Evolutionary conservation across 2,329 filamentous ascomycete genomes (phyloP).

Genomic region (Chlorencoelia australis): DNA sequence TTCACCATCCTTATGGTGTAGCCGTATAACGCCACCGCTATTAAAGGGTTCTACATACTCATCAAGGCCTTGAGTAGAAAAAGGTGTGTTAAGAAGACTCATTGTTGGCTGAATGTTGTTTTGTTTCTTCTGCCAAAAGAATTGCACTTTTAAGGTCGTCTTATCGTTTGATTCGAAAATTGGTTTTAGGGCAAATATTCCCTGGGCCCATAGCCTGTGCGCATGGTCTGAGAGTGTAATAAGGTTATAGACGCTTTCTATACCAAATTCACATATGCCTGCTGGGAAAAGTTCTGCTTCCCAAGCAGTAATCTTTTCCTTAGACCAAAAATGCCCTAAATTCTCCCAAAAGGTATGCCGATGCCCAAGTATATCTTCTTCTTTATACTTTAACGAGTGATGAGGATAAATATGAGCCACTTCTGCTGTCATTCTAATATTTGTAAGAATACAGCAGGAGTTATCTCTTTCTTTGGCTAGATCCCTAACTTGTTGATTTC

Average conservation of each 20-base stretch:
- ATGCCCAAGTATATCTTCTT: constrained; percentile 7
- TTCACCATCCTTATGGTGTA: neutral
- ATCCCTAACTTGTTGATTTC: neutral
- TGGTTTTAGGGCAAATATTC: constrained; percentile 13
- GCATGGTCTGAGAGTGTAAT: constrained; percentile 7
- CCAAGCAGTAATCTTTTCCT: constrained; percentile 12
- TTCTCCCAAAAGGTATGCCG: constrained; percentile 10
- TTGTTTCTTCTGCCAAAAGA: constrained; percentile 13
- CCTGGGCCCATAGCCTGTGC: constrained; percentile 7
- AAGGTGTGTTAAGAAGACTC: constrained; percentile 9
- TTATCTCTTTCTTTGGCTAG: constrained; percentile 9
- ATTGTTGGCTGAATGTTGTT: constrained; percentile 2
- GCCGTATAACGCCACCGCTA: constrained; percentile 26
- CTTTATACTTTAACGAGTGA: neutral
- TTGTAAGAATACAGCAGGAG: constrained; percentile 11
- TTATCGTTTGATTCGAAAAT: constrained; percentile 9
- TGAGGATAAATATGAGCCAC: constrained; percentile 13
- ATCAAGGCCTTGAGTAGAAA: constrained; percentile 9
- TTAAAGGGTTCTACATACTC: constrained; percentile 3
- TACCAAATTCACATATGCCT: constrained; percentile 3
- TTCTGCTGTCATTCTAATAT: constrained; percentile 1
- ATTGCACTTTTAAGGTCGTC: constrained; percentile 10
- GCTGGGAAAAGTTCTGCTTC: constrained; percentile 11
- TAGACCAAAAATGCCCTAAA: constrained; percentile 10
- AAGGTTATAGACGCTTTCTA: constrained; percentile 8